Conservation (phyloP, 257 asterid species). For the Solanum ossicruentum region DNA sequence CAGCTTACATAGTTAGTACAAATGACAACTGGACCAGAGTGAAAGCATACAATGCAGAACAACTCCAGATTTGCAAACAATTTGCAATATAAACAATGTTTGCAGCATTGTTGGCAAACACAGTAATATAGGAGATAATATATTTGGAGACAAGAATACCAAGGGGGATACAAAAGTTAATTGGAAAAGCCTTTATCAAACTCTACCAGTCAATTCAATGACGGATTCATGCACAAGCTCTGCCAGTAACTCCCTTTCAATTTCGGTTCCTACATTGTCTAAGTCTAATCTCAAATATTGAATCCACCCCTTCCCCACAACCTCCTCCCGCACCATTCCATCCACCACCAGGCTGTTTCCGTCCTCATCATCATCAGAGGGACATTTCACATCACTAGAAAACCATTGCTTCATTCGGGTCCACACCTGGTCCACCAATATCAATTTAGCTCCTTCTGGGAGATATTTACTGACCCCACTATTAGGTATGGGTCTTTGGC, state of each 20-base stretch:
- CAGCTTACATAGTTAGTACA: background rate
- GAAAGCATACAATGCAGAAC: background rate
- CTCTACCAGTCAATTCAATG: slow-evolving; percentile 45
- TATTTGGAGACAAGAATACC: background rate
- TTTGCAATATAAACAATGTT: background rate
- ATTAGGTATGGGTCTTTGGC: slow-evolving; percentile 28
- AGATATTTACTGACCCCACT: slow-evolving; percentile 7
- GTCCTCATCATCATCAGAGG: slow-evolving; percentile 31
- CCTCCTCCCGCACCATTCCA: slow-evolving; percentile 59
- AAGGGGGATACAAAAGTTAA: background rate
- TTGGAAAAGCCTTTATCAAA: slow-evolving; percentile 11
- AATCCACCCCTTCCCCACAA: slow-evolving; percentile 59
- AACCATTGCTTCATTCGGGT: slow-evolving; percentile 52
- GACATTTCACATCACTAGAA: slow-evolving; percentile 25
- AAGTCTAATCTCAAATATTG: slow-evolving; percentile 40
- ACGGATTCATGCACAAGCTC: slow-evolving; percentile 57
- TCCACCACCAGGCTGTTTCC: slow-evolving; percentile 41
- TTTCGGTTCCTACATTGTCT: slow-evolving; percentile 48
- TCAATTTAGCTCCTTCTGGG: slow-evolving; percentile 7
- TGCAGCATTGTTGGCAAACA: slow-evolving; percentile 11
- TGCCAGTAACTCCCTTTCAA: slow-evolving; percentile 58
- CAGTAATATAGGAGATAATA: slow-evolving; percentile 12
- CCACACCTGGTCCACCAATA: slow-evolving; percentile 56
- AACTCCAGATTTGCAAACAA: background rate
- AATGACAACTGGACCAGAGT: background rate